These are phyloP conservation scores for Hyaloperonospora arabidopsidis DNA, from an alignment of 352 stramenopile species.

Conservation along the genomic window DNA sequence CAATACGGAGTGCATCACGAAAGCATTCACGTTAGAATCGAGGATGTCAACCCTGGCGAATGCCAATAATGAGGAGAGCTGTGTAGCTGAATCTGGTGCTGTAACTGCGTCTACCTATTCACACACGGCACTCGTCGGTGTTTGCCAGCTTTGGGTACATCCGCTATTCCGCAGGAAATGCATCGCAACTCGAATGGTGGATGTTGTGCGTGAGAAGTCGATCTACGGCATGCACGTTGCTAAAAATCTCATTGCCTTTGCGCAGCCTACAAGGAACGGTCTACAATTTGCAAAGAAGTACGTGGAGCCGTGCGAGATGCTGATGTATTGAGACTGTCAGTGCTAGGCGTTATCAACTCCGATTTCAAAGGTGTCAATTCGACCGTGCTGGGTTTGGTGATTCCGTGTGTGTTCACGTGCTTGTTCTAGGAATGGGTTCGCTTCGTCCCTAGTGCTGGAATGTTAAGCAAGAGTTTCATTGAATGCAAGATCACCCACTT, in stretches of 20 bases:
- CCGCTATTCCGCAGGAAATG: slow-evolving; percentile 36
- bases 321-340: slow-evolving; percentile 38
- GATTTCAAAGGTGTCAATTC: too few relatives aligned
- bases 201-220: slow-evolving; percentile 54
- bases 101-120: slow-evolving; percentile 15
- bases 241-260: slow-evolving; percentile 51
- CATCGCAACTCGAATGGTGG: slow-evolving; percentile 54
- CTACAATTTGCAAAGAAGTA: slow-evolving; percentile 54
- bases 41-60: slow-evolving; percentile 8
- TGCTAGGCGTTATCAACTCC: too few relatives aligned
- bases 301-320: slow-evolving; percentile 34
- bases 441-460: too few relatives aligned
- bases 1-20: slow-evolving; percentile 44
- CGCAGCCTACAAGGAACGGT: slow-evolving; percentile 63
- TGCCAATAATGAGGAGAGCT: slow-evolving; percentile 1
- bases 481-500: too few relatives aligned
- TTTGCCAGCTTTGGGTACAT: slow-evolving; percentile 73
- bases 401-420: too few relatives aligned
- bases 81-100: slow-evolving; percentile 5
- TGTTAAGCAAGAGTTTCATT: too few relatives aligned
- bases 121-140: slow-evolving; percentile 39
- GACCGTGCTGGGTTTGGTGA: too few relatives aligned
- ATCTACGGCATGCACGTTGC: slow-evolving; percentile 61
- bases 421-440: too few relatives aligned
- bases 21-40: slow-evolving; percentile 35